These are phyloP conservation scores for Yamadazyma insecticola DNA, from an alignment of 805 yeast genomes.

Conservation along the genomic window DNA sequence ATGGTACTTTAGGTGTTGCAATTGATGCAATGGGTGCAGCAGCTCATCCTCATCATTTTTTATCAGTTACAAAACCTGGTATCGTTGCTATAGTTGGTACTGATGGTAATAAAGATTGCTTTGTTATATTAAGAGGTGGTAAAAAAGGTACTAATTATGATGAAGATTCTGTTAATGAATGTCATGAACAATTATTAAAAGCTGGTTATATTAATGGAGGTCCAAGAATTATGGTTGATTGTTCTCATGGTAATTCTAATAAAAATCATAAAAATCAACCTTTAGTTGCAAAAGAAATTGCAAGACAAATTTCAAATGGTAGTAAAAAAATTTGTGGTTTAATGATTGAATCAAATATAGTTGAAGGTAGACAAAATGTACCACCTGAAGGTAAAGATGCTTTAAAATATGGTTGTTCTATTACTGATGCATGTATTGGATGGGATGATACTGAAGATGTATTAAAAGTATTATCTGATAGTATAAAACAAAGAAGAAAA, in stretches of 20 bases:
- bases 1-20: constrained; percentile 89
- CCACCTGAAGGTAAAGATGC: constrained; percentile 54
- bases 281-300: constrained; percentile 76
- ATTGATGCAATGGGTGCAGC: constrained; percentile 94
- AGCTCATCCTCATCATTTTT: constrained; percentile 85
- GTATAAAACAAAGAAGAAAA: constrained; percentile 78
- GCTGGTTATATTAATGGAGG: constrained; percentile 23
- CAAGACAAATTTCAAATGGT: constrained; percentile 77
- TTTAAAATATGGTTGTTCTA: constrained; percentile 88
- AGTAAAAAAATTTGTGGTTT: constrained; percentile 82
- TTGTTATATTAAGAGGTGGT: constrained; percentile 95
- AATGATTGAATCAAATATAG: constrained; percentile 91
- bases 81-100: constrained; percentile 95
- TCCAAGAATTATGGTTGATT: constrained; percentile 83
- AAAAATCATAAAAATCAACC: constrained; percentile 97
- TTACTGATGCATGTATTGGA: constrained; percentile 94
- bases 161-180: constrained; percentile 67
- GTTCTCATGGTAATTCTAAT: constrained; percentile 95
- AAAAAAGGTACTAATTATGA: constrained; percentile 91
- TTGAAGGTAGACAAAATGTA: constrained; percentile 86
- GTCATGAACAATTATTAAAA: constrained; percentile 57
- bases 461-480: constrained; percentile 72
- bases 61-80: constrained; percentile 97
- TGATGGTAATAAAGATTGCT: constrained; percentile 91
- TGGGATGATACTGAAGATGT: constrained; percentile 86